phyloP scores from a whole-genome alignment of 2,329 filamentous ascomycete species.

The Colletotrichum phormii region DNA sequence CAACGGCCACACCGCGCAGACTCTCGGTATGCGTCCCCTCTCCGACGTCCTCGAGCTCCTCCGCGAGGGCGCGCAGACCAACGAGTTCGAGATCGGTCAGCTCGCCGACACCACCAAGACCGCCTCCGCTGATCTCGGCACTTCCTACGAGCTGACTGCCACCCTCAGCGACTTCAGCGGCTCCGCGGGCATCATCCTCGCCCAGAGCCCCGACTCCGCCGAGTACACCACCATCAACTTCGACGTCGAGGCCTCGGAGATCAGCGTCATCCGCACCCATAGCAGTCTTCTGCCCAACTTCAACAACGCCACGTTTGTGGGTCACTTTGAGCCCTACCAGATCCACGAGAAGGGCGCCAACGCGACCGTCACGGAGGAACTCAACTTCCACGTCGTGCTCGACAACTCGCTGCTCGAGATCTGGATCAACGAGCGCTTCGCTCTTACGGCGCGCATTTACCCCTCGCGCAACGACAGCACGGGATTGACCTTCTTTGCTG shows the following conservation, averaged over 20 bases:
- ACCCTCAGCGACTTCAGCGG: constrained; percentile 28
- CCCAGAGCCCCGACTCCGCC: constrained; percentile 34
- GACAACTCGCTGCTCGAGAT: constrained; percentile 37
- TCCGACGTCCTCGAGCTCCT: constrained; percentile 34
- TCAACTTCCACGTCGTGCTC: constrained; percentile 32
- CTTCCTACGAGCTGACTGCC: constrained; percentile 36
- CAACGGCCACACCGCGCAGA: constrained; percentile 31
- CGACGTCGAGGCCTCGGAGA: constrained; percentile 18
- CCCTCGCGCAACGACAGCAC: constrained; percentile 37
- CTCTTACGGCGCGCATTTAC: constrained; percentile 36
- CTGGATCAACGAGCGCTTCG: constrained; percentile 38
- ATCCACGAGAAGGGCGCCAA: constrained; percentile 2
- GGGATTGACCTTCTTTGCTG: constrained; percentile 34
- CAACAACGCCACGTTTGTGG: constrained; percentile 32
- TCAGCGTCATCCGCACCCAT: constrained; percentile 30
- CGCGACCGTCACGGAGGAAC: constrained; percentile 13
- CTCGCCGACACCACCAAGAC: constrained; percentile 15
- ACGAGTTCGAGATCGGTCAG: constrained; percentile 24
- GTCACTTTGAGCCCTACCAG: constrained; percentile 36
- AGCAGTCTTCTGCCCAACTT: constrained; percentile 38
- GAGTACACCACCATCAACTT: constrained; percentile 36
- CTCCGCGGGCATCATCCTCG: constrained; percentile 30
- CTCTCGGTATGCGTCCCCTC: constrained; percentile 33
- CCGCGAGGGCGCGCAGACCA: constrained; percentile 26
- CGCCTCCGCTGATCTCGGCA: constrained; percentile 20